Evolutionary conservation across 2,329 filamentous ascomycete genomes (phyloP).

Genomic region (Trichoderma sp.): DNA sequence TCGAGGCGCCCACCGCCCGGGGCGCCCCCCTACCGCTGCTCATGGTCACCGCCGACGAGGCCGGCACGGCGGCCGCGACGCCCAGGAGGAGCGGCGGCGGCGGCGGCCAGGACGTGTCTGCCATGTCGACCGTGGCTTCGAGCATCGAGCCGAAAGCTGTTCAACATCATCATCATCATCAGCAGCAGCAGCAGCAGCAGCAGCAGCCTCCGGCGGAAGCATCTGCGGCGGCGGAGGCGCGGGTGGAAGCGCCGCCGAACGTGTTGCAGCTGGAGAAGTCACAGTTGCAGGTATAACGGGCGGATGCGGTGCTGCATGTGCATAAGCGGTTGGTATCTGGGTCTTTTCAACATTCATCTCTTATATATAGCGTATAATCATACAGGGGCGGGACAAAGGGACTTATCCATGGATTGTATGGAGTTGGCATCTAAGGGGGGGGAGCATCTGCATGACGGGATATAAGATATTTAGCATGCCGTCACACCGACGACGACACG

Average conservation of each 20-base stretch:
- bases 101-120: constrained; percentile 3
- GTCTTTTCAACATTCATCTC: no score
- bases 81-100: background rate
- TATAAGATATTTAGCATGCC: no score
- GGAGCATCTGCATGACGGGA: no score
- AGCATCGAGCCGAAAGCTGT: background rate
- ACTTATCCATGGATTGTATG: no score
- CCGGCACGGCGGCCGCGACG: background rate
- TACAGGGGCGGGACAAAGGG: no score
- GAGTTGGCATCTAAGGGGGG: no score
- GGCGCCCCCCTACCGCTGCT: constrained; percentile 8
- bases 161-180: background rate
- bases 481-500: no score
- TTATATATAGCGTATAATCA: no score
- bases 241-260: no score
- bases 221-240: background rate
- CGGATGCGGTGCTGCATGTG: no score
- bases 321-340: no score
- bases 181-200: background rate
- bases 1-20: constrained; percentile 8
- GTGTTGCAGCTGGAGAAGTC: no score
- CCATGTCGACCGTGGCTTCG: constrained; percentile 6
- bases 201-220: background rate
- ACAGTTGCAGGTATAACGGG: background rate
- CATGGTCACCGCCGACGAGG: constrained; percentile 2